Evolutionary conservation across 352 stramenopile species (phyloP).

Genomic region (Elongisporangium prolatum): DNA sequence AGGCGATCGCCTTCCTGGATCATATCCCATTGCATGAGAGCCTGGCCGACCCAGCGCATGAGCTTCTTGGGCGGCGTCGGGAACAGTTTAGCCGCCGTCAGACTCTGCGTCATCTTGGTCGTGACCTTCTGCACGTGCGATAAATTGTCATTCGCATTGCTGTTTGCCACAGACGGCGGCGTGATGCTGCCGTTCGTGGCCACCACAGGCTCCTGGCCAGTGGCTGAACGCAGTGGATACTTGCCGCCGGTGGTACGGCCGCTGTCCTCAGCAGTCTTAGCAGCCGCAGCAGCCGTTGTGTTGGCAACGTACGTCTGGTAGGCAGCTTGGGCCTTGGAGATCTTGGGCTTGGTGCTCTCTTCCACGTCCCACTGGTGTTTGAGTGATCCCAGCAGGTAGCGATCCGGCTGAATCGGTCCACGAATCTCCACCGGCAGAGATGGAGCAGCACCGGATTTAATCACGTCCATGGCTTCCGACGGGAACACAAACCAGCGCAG

Average conservation of each 20-base stretch:
- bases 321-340: not conserved
- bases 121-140: constrained; percentile 35
- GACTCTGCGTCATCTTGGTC: constrained; percentile 38
- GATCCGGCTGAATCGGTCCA: constrained; percentile 45
- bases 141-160: constrained; percentile 18
- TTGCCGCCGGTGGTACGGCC: constrained; percentile 36
- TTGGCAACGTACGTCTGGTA: not conserved
- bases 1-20: constrained; percentile 94
- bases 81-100: constrained; percentile 43
- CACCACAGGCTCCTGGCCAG: constrained; percentile 1
- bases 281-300: constrained; percentile 2
- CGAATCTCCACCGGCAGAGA: constrained; percentile 27
- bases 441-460: constrained; percentile 83
- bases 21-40: constrained; percentile 94
- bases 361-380: constrained; percentile 35
- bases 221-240: constrained; percentile 40
- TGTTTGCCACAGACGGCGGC: constrained; percentile 3
- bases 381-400: constrained; percentile 37
- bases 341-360: not conserved
- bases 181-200: constrained; percentile 6
- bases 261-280: constrained; percentile 14
- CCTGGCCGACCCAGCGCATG: constrained; percentile 75
- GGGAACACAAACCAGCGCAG: constrained; percentile 79
- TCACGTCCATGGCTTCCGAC: constrained; percentile 78
- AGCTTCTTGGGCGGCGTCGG: constrained; percentile 78